Evolutionary conservation across 164 flowering plant genomes (phyloP).

Genomic region (Chloranthus sessilifolius): DNA sequence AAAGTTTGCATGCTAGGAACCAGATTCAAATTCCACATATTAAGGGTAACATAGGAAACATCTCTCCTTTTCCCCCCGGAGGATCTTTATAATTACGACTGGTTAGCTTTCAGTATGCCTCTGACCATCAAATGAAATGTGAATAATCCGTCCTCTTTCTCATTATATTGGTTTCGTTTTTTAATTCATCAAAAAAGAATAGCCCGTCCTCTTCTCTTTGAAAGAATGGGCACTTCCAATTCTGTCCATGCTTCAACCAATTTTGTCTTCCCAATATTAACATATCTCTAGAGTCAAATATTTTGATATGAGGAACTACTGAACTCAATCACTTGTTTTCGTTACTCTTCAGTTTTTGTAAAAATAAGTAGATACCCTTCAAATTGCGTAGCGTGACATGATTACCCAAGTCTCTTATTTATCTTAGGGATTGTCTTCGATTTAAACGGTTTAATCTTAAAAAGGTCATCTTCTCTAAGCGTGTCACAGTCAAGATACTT

Average conservation of each 20-base stretch:
- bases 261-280: background rate
- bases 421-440: too few species aligned
- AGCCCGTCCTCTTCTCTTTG: background rate
- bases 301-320: background rate
- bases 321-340: background rate
- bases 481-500: constrained; percentile 75
- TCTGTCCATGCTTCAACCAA: background rate
- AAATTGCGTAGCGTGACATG: too few species aligned
- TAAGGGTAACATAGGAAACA: background rate
- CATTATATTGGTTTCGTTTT: too few species aligned
- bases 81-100: background rate
- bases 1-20: too few species aligned
- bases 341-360: too few species aligned
- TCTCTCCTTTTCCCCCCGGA: background rate
- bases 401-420: too few species aligned
- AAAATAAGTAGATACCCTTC: too few species aligned
- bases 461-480: constrained; percentile 85
- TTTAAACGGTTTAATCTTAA: too few species aligned
- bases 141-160: background rate
- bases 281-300: background rate
- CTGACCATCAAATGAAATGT: background rate
- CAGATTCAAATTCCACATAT: background rate
- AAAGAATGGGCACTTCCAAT: background rate
- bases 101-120: background rate
- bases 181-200: too few species aligned